A percentile compares a stretch with the other conserved stretches of the same genome.
phyloP scores from a whole-genome alignment of 257 asterid species.

The Capsicum baccatum region DNA sequence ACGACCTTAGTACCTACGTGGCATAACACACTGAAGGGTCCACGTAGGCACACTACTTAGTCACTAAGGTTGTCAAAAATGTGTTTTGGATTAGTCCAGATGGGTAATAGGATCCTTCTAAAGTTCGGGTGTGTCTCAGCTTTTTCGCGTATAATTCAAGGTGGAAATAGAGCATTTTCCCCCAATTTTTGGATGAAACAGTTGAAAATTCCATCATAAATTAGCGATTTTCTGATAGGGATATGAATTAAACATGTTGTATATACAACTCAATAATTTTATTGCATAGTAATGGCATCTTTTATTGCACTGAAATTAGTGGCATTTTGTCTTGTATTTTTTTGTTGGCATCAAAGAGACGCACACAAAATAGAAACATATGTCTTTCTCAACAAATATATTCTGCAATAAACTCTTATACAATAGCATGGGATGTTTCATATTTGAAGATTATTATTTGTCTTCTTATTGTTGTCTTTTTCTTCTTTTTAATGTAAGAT shows the following conservation, averaged over 20 bases:
- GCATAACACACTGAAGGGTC: too few species aligned
- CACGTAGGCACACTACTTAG: too few species aligned
- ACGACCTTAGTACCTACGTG: too few species aligned
- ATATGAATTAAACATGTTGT: not conserved
- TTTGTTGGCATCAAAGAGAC: constrained; percentile 20
- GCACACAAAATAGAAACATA: not conserved
- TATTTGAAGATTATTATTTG: constrained; percentile 12
- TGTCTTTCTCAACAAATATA: constrained; percentile 25
- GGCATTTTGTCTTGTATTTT: constrained; percentile 22
- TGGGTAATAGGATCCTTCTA: too few species aligned
- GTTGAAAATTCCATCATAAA: not conserved
- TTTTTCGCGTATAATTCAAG: too few species aligned
- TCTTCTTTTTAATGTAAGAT: not conserved
- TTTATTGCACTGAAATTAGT: constrained; percentile 21
- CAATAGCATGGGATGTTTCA: constrained; percentile 22
- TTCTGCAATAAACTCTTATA: constrained; percentile 24
- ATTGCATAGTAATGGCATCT: constrained; percentile 3
- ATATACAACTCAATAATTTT: not conserved
- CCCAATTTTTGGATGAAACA: too few species aligned
- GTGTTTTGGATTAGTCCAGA: too few species aligned
- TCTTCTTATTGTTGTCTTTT: not conserved
- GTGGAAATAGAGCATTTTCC: too few species aligned
- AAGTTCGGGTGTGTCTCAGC: too few species aligned
- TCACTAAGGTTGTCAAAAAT: too few species aligned
- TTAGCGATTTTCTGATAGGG: not conserved